Conservation (phyloP, 192 early-diverging fungal species). For the Rhizophagus clarus region DNA sequence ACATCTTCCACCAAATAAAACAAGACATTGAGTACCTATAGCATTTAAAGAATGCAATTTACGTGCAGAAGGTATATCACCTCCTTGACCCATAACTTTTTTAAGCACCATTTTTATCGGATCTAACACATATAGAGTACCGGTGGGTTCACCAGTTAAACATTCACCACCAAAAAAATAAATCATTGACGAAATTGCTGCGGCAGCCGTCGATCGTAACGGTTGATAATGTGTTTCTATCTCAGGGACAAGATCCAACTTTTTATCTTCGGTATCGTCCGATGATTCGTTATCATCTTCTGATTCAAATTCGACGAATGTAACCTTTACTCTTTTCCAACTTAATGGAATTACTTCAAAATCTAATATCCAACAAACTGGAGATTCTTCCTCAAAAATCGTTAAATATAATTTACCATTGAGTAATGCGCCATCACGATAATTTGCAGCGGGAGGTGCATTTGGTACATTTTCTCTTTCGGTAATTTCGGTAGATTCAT, state of each 20-base stretch:
- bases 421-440: slow-evolving; percentile 6
- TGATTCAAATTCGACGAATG: not conserved
- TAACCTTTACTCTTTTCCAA: not conserved
- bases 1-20: slow-evolving; percentile 13
- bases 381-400: not conserved
- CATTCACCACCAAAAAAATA: slow-evolving; percentile 17
- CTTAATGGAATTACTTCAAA: not conserved
- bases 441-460: not conserved
- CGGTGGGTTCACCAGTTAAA: not conserved
- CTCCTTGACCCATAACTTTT: not conserved
- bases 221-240: not conserved
- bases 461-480: not conserved
- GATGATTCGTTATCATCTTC: not conserved
- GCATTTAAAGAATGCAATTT: not conserved
- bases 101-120: not conserved
- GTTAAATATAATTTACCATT: slow-evolving; percentile 12
- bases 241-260: not conserved
- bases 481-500: not conserved
- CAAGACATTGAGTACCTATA: not conserved
- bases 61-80: not conserved
- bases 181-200: not conserved
- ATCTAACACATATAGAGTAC: slow-evolving; percentile 1
- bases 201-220: not conserved
- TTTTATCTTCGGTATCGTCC: not conserved
- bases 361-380: slow-evolving; percentile 11